phyloP scores from a whole-genome alignment of 2,329 filamentous ascomycete genomes.

The Calonectria pseudoturangicola region DNA sequence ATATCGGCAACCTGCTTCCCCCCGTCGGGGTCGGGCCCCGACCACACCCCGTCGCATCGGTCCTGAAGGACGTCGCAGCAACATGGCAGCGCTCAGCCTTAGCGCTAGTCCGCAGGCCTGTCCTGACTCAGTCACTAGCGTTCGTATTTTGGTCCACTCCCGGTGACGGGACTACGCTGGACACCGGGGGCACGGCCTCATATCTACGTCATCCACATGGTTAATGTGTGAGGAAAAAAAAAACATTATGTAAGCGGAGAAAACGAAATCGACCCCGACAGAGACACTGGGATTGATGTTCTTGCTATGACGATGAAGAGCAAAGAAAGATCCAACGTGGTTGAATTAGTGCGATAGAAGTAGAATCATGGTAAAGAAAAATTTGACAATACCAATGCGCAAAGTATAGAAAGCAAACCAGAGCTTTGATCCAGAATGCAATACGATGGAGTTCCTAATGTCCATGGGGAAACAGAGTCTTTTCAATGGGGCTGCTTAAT shows the following conservation, averaged over 20 bases:
- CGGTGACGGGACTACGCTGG: neutral
- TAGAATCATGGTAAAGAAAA: neutral
- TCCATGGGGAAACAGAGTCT: neutral
- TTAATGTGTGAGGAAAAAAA: neutral
- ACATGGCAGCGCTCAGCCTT: constrained; percentile 10
- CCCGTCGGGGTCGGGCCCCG: constrained; percentile 14
- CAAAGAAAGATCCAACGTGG: neutral
- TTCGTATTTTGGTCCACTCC: constrained; percentile 15
- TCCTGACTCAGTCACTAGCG: constrained; percentile 16
- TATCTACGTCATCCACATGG: constrained; percentile 5
- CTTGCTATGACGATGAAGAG: neutral
- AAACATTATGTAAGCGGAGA: constrained; percentile 2
- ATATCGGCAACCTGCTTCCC: neutral
- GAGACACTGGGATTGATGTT: neutral
- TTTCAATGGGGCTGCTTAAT: neutral
- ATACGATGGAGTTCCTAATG: neutral
- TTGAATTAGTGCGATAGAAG: neutral
- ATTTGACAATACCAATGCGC: neutral
- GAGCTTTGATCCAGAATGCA: neutral
- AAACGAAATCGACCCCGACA: neutral
- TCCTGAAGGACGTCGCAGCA: constrained; percentile 6
- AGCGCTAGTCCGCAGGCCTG: neutral
- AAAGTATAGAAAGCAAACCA: neutral
- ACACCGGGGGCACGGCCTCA: neutral
- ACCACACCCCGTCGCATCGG: neutral